Percentiles rank a stretch among this genome's conserved stretches.
Evolutionary conservation across 2,329 filamentous ascomycete genomes (phyloP).

Genomic region (Drechslerella stenobrocha): DNA sequence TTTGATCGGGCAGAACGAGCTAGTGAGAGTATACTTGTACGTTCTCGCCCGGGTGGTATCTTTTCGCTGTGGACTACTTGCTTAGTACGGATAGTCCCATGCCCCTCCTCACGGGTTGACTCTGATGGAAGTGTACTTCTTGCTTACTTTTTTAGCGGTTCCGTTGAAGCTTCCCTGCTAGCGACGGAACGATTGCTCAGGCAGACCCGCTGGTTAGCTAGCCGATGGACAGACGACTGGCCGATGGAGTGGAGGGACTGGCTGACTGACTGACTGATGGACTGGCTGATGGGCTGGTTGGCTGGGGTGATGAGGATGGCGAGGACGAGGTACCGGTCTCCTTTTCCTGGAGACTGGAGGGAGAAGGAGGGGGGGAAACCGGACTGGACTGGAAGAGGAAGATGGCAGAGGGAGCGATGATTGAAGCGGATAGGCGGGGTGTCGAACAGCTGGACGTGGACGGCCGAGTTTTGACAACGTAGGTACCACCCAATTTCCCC

Average conservation of each 20-base stretch:
- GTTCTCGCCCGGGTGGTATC: conserved; percentile 43
- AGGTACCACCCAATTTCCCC: conserved; percentile 24
- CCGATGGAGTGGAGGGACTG: background rate
- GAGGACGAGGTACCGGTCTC: background rate
- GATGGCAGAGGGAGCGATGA: conserved; percentile 32
- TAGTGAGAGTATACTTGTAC: conserved; percentile 43
- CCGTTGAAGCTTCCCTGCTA: conserved; percentile 27
- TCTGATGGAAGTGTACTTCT: conserved; percentile 22
- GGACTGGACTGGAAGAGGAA: conserved; percentile 29
- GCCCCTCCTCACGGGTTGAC: conserved; percentile 34
- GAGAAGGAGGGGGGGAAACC: conserved; percentile 37
- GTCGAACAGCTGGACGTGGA: conserved; percentile 6
- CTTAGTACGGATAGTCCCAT: conserved; percentile 45
- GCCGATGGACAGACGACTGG: background rate
- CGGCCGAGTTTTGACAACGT: conserved; percentile 13
- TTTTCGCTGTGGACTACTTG: conserved; percentile 45
- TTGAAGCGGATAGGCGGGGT: conserved; percentile 27
- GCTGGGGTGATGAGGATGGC: background rate
- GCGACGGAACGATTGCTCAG: conserved; percentile 34
- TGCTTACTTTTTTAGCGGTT: conserved; percentile 43
- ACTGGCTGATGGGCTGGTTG: background rate
- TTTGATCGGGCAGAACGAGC: conserved; percentile 23
- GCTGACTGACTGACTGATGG: background rate
- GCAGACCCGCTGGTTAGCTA: conserved; percentile 8
- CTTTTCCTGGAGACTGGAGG: conserved; percentile 16